phyloP scores from a whole-genome alignment of 768 basidiomycete species.

The Ramaria sp. region DNA sequence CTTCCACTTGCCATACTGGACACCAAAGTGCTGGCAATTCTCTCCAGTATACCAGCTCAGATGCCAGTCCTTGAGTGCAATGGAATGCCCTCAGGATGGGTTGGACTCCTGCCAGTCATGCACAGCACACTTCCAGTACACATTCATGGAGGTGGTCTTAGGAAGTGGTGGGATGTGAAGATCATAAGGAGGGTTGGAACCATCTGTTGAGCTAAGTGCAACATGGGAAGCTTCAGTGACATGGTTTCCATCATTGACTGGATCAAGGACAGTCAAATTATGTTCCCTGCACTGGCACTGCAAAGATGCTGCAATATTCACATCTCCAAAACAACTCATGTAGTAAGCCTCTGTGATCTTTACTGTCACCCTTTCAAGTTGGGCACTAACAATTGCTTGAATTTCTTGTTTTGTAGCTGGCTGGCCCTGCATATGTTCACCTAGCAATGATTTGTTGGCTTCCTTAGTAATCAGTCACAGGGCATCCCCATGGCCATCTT shows the following conservation, averaged over 20 bases:
- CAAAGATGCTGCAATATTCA: neutral
- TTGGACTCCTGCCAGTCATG: neutral
- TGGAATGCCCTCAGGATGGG: neutral
- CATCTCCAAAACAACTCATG: neutral
- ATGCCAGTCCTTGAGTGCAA: too few species aligned
- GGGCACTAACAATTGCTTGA: neutral
- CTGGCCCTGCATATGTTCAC: neutral
- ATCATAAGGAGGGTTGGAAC: neutral
- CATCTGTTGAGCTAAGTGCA: neutral
- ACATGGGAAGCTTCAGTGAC: neutral
- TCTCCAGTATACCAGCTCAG: neutral
- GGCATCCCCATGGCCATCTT: constrained; percentile 16
- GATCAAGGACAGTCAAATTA: neutral
- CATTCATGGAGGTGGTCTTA: neutral
- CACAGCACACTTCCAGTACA: neutral
- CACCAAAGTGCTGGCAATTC: neutral
- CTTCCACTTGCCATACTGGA: constrained; percentile 1
- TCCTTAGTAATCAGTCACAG: neutral
- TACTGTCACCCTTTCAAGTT: neutral
- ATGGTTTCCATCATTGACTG: neutral
- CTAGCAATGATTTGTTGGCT: neutral
- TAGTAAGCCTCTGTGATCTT: neutral
- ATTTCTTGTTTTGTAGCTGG: constrained; percentile 1
- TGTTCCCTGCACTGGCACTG: neutral
- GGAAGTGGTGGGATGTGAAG: neutral